Evolutionary conservation across 2,329 filamentous ascomycete species (phyloP), one percentile per base, ranked within the genome.

Genomic region (Rhexocercosporidium sp.): DNA sequence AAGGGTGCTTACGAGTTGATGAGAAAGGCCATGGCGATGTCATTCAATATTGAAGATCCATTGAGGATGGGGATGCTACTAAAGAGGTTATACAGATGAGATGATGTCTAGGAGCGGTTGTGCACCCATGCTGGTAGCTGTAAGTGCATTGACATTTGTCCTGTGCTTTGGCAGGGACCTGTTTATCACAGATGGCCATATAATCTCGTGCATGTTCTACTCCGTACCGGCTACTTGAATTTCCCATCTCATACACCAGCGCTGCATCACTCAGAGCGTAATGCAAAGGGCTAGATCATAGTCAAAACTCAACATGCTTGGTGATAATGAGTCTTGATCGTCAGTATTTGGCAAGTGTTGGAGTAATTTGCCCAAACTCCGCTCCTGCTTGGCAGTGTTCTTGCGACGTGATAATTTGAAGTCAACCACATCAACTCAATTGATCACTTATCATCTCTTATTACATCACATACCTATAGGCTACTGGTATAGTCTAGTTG

Each of bases 151-250:
- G 14, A n/a, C n/a, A n/a, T n/a, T n/a, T n/a, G n/a, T n/a, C n/a
- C n/a, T n/a, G n/a, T n/a, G n/a, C n/a, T n/a, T n/a, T n/a, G n/a
- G n/a, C n/a, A n/a, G n/a, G n/a, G n/a, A n/a, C n/a, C n/a, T n/a
- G n/a, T n/a, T n/a, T n/a, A 9, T 34, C 51, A 34, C n/a, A 54
- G 51, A 34, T 54, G 51, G 51, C 51, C 51, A 12, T 54, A 54
- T 25, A 54, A 54, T 9, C 34, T 54, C 29, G 27, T 54, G 12
- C 51, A 54, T n/a, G 51, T 27, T 8, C 29, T 54, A 14, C 51
- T 54, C 29, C 2, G 51, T 5, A 54, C 20, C 16, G 51, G 51
- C 16, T 14, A 54, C 8, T 31, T 54, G 14, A 31, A 54, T 29
- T 12, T 54, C 18, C 27, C 31, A 8, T 22, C 25, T 6, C 51